Conservation (phyloP, 129 eudicot genomes). For the Artemisia tridentata region DNA sequence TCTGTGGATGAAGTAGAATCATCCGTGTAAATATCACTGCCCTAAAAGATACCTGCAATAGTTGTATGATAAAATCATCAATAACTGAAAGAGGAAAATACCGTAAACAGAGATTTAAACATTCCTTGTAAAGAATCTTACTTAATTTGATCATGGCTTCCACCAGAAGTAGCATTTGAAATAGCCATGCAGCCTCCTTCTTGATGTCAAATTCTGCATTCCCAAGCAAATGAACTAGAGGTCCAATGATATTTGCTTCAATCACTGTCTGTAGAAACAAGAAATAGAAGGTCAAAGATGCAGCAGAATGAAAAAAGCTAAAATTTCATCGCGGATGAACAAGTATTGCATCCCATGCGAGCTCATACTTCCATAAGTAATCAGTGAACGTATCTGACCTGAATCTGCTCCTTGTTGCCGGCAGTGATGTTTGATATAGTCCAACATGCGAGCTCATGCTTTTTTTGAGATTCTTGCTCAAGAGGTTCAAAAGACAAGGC, state of each 20-base stretch:
- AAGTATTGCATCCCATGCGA: background rate
- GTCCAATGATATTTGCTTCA: no score
- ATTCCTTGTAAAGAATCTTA: slow-evolving; percentile 20
- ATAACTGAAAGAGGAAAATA: background rate
- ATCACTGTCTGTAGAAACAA: no score
- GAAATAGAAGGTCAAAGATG: no score
- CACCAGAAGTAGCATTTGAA: slow-evolving; percentile 98
- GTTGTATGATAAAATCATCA: background rate
- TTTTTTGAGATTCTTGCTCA: slow-evolving; percentile 57
- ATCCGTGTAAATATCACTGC: no score
- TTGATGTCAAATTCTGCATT: no score
- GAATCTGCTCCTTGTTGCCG: slow-evolving; percentile 81
- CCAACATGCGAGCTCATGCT: slow-evolving; percentile 97
- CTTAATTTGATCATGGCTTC: slow-evolving; percentile 86
- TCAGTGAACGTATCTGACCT: slow-evolving; percentile 37
- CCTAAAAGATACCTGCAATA: slow-evolving; percentile 57
- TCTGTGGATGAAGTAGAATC: no score
- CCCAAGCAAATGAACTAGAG: no score
- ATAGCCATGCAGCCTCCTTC: no score
- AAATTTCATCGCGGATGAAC: background rate
- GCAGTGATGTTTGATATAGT: slow-evolving; percentile 91
- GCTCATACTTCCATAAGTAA: no score
- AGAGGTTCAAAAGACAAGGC: no score
- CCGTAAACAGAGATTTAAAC: background rate
- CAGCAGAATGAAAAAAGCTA: background rate